Percentiles rank a stretch among this genome's conserved stretches.
phyloP scores from a whole-genome alignment of 768 basidiomycete genomes.

The Rhodotorula kratochvilovae region DNA sequence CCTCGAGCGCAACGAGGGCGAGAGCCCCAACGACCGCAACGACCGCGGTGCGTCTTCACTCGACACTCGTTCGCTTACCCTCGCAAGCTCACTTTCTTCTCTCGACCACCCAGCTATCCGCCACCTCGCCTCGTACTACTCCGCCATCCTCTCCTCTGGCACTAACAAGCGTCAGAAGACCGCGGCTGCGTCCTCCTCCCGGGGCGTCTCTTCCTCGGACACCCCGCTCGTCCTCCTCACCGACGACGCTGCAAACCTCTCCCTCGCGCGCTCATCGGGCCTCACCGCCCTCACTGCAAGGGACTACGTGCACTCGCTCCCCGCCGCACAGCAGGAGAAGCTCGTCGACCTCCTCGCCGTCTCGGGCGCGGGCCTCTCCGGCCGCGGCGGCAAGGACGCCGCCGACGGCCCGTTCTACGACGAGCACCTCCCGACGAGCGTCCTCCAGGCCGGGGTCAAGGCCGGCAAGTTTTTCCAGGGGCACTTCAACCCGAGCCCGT shows the following conservation, averaged over 20 bases:
- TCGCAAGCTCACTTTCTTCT: background rate
- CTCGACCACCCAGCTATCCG: slow-evolving; percentile 64
- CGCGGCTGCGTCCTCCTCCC: slow-evolving; percentile 42
- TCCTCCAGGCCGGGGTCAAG: slow-evolving; percentile 75
- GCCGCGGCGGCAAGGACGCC: slow-evolving; percentile 52
- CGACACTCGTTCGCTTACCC: background rate
- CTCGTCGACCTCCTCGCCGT: slow-evolving; percentile 78
- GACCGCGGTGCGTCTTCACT: slow-evolving; percentile 64
- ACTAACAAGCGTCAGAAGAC: slow-evolving; percentile 34
- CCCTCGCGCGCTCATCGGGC: slow-evolving; percentile 65
- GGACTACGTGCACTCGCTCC: slow-evolving; percentile 73
- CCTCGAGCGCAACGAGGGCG: slow-evolving; percentile 62
- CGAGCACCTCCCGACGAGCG: slow-evolving; percentile 73
- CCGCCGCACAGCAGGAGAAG: slow-evolving; percentile 54
- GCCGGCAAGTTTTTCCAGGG: slow-evolving; percentile 81
- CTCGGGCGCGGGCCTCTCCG: slow-evolving; percentile 55
- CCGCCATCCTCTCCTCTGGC: slow-evolving; percentile 56
- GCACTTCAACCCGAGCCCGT: slow-evolving; percentile 88
- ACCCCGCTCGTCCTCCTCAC: slow-evolving; percentile 68
- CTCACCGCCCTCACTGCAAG: slow-evolving; percentile 67
- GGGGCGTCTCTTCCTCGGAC: slow-evolving; percentile 47
- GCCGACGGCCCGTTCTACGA: slow-evolving; percentile 44
- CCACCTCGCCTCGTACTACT: slow-evolving; percentile 81
- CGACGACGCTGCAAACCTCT: slow-evolving; percentile 78
- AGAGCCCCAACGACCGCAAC: slow-evolving; percentile 88